These are phyloP conservation scores for Onygenales sp. DNA, from an alignment of 2,329 filamentous ascomycete genomes.

Conservation along the genomic window DNA sequence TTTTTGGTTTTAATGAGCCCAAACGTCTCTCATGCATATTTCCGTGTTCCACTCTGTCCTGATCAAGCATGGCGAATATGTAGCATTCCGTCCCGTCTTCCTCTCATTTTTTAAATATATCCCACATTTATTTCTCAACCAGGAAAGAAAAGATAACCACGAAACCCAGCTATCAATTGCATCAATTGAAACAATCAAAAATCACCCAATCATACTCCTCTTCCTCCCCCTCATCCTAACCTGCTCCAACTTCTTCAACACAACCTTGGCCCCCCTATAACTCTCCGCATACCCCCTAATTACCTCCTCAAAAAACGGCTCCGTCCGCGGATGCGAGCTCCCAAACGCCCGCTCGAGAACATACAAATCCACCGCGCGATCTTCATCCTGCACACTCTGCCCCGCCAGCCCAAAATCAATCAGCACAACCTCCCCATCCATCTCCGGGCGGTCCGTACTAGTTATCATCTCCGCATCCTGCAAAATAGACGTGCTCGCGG, in stretches of 20 bases:
- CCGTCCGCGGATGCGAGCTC: constrained; percentile 83
- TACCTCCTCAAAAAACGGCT: constrained; percentile 64
- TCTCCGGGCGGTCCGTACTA: constrained; percentile 14
- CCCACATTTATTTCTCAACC: not conserved
- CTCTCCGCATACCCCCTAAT: constrained; percentile 63
- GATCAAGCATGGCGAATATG: constrained; percentile 15
- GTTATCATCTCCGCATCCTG: not conserved
- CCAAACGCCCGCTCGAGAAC: constrained; percentile 90
- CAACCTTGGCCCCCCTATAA: constrained; percentile 64
- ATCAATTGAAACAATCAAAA: not conserved
- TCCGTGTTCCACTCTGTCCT: not conserved
- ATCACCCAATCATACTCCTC: constrained; percentile 85
- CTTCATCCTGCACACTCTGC: constrained; percentile 75
- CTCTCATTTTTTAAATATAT: not conserved
- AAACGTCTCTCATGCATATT: not conserved
- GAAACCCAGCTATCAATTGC: not conserved
- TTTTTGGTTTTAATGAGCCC: not conserved
- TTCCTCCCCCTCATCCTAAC: constrained; percentile 91
- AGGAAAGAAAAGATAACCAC: not conserved
- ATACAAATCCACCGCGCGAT: constrained; percentile 91
- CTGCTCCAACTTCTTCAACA: constrained; percentile 77
- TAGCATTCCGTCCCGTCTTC: constrained; percentile 6
- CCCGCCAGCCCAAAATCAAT: constrained; percentile 92
- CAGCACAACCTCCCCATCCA: constrained; percentile 68
- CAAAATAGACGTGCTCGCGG: not conserved